phyloP scores from a whole-genome alignment of 306 rosid genomes.

The Medicago lupulina region DNA sequence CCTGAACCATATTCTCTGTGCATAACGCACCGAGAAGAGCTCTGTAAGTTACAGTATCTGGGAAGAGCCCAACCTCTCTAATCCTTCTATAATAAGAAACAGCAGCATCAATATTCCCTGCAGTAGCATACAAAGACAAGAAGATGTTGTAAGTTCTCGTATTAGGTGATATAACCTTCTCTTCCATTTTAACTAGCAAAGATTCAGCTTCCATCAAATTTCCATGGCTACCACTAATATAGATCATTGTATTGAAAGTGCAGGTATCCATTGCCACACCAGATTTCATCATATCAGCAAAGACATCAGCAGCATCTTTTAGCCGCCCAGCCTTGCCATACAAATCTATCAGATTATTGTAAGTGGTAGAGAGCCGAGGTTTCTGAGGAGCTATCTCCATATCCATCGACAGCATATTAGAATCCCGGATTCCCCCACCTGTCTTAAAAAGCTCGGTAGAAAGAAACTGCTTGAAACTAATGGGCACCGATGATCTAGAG shows the following conservation, averaged over 20 bases:
- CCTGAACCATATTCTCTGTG: constrained; percentile 65
- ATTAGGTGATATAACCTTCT: constrained; percentile 72
- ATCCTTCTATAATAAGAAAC: constrained; percentile 65
- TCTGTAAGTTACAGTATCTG: constrained; percentile 73
- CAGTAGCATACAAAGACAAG: constrained; percentile 76
- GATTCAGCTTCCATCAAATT: constrained; percentile 79
- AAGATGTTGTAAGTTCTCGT: constrained; percentile 83
- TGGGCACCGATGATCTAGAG: constrained; percentile 51
- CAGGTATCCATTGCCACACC: constrained; percentile 78
- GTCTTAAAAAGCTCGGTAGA: constrained; percentile 91
- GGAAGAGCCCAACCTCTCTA: constrained; percentile 76
- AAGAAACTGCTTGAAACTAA: constrained; percentile 79
- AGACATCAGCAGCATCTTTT: constrained; percentile 79
- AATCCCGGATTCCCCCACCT: constrained; percentile 61
- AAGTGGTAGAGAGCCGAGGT: constrained; percentile 73
- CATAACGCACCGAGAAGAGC: constrained; percentile 72
- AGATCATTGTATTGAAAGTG: constrained; percentile 90
- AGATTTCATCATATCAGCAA: constrained; percentile 79
- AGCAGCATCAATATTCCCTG: constrained; percentile 69
- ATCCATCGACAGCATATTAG: constrained; percentile 33
- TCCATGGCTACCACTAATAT: constrained; percentile 82
- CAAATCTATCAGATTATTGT: constrained; percentile 81
- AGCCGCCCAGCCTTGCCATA: constrained; percentile 89
- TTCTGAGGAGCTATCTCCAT: constrained; percentile 46
- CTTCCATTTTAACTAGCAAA: constrained; percentile 86